Conservation (phyloP, 2,329 filamentous ascomycete species). For the Fusarium anguioides region DNA sequence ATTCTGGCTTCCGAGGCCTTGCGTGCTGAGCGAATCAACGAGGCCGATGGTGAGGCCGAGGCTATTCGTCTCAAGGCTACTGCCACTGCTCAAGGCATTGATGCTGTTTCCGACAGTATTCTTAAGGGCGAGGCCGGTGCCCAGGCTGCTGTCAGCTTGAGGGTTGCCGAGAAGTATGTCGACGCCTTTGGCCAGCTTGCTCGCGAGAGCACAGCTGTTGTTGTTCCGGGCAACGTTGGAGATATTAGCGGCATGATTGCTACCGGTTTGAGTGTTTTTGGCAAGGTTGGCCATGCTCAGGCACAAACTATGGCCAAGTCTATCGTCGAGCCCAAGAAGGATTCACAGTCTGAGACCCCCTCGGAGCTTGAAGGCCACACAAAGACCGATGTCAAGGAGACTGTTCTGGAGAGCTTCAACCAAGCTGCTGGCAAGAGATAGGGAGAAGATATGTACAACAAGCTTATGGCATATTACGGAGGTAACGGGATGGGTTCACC, state of each 20-base stretch:
- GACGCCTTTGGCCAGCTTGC: slow-evolving; percentile 93
- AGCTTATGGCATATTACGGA: not conserved
- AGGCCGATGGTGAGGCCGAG: slow-evolving; percentile 91
- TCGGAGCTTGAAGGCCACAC: slow-evolving; percentile 17
- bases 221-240: slow-evolving; percentile 96
- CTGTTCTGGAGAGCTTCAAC: slow-evolving; percentile 56
- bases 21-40: slow-evolving; percentile 91
- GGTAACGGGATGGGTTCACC: slow-evolving; percentile 3
- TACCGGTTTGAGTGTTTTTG: slow-evolving; percentile 93
- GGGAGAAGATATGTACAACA: not conserved
- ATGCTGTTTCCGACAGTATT: slow-evolving; percentile 83
- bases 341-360: slow-evolving; percentile 31
- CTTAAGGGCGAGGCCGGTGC: slow-evolving; percentile 78
- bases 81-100: slow-evolving; percentile 89
- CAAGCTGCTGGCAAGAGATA: slow-evolving; percentile 50
- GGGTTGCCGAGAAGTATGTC: slow-evolving; percentile 97
- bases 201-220: slow-evolving; percentile 93
- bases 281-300: slow-evolving; percentile 88
- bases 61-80: slow-evolving; percentile 87
- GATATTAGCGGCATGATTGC: slow-evolving; percentile 98
- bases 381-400: slow-evolving; percentile 52
- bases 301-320: slow-evolving; percentile 72
- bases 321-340: slow-evolving; percentile 52
- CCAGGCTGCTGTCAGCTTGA: slow-evolving; percentile 85
- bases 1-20: slow-evolving; percentile 95